Base-by-base conservation (phyloP, 1,284 basidiomycete species). In the Papiliotrema fonsecae region DNA sequence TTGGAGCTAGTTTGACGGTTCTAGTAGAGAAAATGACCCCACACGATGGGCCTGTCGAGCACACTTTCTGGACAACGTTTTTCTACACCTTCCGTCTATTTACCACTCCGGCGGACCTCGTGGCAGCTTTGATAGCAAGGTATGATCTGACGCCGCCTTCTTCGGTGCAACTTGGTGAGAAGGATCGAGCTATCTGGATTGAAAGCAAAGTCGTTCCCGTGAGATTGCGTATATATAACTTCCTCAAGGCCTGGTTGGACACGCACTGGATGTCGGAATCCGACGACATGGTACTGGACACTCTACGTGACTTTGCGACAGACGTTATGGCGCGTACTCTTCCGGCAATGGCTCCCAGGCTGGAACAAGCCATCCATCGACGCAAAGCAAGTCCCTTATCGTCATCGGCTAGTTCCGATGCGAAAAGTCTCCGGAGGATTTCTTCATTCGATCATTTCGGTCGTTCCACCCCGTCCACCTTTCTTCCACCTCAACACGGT, bases 21-120 rank as follows among this genome's bases (percentile, higher is more conserved):
- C 77, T 98, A 36, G 85, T 97, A 9, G 92, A 94, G 74, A 90
- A 88, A 75, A 87, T 98, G 84, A 94, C 93, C n/a, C 88, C 92
- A 2, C 88, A 94, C 65, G 89, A 92, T 63, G 84, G 84, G 42
- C 72, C 75, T 50, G 87, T 88, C 27, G 92, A 97, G 61, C 78
- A 85, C 16, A 82, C 82, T 0, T 92, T 97, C 66, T 80, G 85
- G 22, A 82, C 84, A 1, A 86, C 93, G 16, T 97, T 98, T 77
- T 94, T 93, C 78, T 77, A 93, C 64, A 96, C 92, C 1, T 98
- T 98, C 79, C 82, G 94, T n/a, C 75, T 97, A 55, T 97, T 97
- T 73, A 83, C 87, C 1, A 82, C 85, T 0, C 87, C 94, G 0
- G 51, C 74, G 6, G 84, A 87, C 50, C 80, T 98, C 26, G 79